Conservation (phyloP, 2,329 filamentous ascomycete species). For the Geoglossum cookeanum region DNA sequence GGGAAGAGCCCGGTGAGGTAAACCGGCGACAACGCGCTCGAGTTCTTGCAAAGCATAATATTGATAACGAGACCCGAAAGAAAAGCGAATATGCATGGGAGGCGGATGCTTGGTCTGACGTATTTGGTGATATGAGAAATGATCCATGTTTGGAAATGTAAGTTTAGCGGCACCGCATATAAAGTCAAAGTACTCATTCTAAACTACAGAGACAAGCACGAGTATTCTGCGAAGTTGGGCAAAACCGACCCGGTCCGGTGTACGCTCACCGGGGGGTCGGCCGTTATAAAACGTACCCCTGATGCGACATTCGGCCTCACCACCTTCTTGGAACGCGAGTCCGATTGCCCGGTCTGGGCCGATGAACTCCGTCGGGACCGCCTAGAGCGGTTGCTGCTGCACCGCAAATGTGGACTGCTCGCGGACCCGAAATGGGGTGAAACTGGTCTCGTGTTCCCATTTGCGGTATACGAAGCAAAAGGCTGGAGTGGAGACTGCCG, state of each 20-base stretch:
- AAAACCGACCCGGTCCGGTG: neutral
- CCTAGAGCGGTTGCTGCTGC: neutral
- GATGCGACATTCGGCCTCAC: neutral
- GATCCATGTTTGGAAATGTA: conserved; percentile 3
- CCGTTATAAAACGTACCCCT: neutral
- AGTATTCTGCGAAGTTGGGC: neutral
- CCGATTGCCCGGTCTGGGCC: neutral
- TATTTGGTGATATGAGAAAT: conserved; percentile 5
- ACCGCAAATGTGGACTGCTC: neutral
- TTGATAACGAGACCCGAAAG: neutral
- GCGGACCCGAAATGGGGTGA: neutral
- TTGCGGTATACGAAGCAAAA: conserved; percentile 5
- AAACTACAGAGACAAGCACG: neutral
- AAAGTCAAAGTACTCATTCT: neutral
- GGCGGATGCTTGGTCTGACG: conserved; percentile 5
- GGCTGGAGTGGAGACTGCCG: conserved; percentile 2
- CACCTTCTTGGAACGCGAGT: neutral
- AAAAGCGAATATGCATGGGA: conserved; percentile 6
- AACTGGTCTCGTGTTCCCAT: conserved; percentile 4
- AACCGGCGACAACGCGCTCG: neutral
- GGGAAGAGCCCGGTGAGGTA: neutral
- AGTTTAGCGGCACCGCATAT: neutral
- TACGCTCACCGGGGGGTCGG: neutral
- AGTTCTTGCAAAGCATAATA: neutral
- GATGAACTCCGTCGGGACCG: neutral